Evolutionary conservation across 1,284 basidiomycete genomes (phyloP), one percentile per base, ranked within the genome.

Genomic region (Chalciporus sp.): DNA sequence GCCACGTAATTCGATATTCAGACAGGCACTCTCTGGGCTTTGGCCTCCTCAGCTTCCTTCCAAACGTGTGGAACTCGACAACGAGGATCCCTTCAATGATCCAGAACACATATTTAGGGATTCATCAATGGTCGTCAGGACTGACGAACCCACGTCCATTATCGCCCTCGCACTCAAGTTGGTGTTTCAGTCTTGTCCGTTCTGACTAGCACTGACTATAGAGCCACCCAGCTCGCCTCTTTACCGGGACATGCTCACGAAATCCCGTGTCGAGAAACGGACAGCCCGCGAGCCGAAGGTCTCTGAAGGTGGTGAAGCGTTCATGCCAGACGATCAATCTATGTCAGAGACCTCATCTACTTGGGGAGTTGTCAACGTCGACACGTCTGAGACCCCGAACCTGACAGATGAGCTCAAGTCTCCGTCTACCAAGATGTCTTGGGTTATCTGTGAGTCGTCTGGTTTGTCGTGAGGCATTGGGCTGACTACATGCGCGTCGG

Each of bases 71-170:
- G 77, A 82, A 17, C 63, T 80, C 27, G 86, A 88, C 54, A 69
- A 59, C 11, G 86, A 89, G 27, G 88, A 90, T 63, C 79, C 81
- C 4, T 80, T 85, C 71, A 79, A 80, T 52, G 87, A 91, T 65
- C 87, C 87, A 4, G 94, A 96, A 64, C 94, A 97, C 66, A 89
- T 99, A 47, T 98, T 98, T 72, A 84, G 93, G 28, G 96, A 98
- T 67, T 95, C 94, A 14, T 88, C 90, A 1, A 96, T 98, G 81
- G 88, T 98, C 47, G 91, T 99, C 26, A 85, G 97, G 20, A 96
- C 95, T 46, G 95, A 98, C 69, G 97, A 99, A 71, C 97, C 97
- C 3, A 98, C 95, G 0, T 98, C 95, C 9, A 97, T 99, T 64
- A 96, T 99, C 60, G 96, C 97, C 4, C 86, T 98, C 52, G 95